phyloP scores from a whole-genome alignment of 495 filamentous ascomycete species.

The Hamigera avellanea region DNA sequence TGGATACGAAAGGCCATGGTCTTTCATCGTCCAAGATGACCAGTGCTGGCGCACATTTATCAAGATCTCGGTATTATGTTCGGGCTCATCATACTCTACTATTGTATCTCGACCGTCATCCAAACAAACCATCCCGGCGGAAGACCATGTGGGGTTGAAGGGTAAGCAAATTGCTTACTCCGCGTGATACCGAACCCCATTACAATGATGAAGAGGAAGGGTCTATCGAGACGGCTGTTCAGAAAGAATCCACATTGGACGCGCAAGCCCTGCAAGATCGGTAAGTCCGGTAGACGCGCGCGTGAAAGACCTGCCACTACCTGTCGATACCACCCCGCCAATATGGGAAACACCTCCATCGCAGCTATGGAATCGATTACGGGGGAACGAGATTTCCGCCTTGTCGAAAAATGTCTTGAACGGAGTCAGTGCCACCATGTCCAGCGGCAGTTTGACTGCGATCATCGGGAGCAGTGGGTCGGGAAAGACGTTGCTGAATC shows the following conservation, averaged over 20 bases:
- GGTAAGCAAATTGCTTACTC: too few species aligned
- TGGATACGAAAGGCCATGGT: too few species aligned
- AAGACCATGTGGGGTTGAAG: background rate
- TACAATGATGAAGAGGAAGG: background rate
- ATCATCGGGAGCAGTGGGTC: slow-evolving; percentile 65
- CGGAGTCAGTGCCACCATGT: slow-evolving; percentile 42
- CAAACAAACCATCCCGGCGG: too few species aligned
- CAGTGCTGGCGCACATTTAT: too few species aligned
- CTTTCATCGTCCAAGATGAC: too few species aligned
- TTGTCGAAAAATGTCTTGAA: slow-evolving; percentile 34
- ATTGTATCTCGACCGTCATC: background rate
- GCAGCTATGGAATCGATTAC: slow-evolving; percentile 12
- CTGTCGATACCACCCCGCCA: slow-evolving; percentile 39
- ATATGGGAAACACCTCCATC: slow-evolving; percentile 20
- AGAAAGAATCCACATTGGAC: slow-evolving; percentile 5
- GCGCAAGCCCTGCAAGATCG: slow-evolving; percentile 4
- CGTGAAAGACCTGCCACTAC: slow-evolving; percentile 42
- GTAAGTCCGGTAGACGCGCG: slow-evolving; percentile 46
- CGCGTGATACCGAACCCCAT: too few species aligned
- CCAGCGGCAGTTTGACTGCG: slow-evolving; percentile 51
- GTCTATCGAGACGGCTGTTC: slow-evolving; percentile 2
- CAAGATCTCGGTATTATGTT: too few species aligned
- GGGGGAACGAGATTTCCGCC: slow-evolving; percentile 9
- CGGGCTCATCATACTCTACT: background rate
- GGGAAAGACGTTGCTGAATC: slow-evolving; percentile 65